phyloP scores from a whole-genome alignment of 495 filamentous ascomycete species.

The Hyaloscypha hepaticicola region DNA sequence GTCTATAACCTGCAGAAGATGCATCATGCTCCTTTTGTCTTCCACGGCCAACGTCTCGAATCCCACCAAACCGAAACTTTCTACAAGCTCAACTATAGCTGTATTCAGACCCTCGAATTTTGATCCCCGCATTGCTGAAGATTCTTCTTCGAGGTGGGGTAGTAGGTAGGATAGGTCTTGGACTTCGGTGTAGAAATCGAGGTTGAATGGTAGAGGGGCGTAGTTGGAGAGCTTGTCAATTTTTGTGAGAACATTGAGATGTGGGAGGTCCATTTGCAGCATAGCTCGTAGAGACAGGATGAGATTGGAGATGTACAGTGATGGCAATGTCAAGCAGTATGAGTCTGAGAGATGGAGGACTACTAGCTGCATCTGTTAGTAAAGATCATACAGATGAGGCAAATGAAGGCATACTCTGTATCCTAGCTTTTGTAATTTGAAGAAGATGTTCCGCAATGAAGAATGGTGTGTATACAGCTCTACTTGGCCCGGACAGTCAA shows the following conservation, averaged over 20 bases:
- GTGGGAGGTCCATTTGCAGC: constrained; percentile 95
- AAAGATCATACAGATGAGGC: constrained; percentile 16
- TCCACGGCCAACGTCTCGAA: constrained; percentile 96
- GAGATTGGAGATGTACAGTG: constrained; percentile 90
- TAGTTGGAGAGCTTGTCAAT: constrained; percentile 86
- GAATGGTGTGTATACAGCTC: constrained; percentile 95
- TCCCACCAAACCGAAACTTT: constrained; percentile 82
- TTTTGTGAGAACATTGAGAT: constrained; percentile 94
- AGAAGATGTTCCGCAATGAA: constrained; percentile 87
- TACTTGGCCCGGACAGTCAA: constrained; percentile 96
- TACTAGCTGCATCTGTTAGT: constrained; percentile 62
- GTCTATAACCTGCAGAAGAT: constrained; percentile 81
- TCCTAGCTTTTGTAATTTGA: constrained; percentile 82
- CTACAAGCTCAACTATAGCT: constrained; percentile 81
- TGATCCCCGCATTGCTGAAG: constrained; percentile 52
- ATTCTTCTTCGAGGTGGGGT: constrained; percentile 66
- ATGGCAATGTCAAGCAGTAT: constrained; percentile 85
- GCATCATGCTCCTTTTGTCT: constrained; percentile 95
- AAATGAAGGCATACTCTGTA: constrained; percentile 68
- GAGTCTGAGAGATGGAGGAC: constrained; percentile 89
- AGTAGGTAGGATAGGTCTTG: constrained; percentile 85
- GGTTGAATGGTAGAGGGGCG: constrained; percentile 81
- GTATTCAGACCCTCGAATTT: constrained; percentile 84
- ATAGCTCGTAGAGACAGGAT: constrained; percentile 91
- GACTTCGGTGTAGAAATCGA: constrained; percentile 98